Percentiles rank a stretch among this genome's conserved stretches.
Evolutionary conservation across 768 basidiomycete genomes (phyloP).

Genomic region (Psilocybe cyanescens): DNA sequence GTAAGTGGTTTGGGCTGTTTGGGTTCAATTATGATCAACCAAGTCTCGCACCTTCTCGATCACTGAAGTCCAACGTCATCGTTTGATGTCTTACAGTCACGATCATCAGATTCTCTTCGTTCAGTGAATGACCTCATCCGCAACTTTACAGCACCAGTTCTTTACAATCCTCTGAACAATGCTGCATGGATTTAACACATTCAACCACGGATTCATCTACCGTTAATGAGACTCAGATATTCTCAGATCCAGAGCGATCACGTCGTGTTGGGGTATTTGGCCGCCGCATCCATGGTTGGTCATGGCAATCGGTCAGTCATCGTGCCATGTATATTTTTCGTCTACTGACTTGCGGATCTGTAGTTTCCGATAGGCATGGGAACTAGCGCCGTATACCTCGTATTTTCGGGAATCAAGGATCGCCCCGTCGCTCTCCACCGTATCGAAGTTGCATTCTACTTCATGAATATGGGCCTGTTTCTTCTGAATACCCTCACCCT

Average conservation of each 20-base stretch:
- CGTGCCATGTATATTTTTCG: not conserved
- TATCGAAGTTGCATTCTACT: constrained; percentile 48
- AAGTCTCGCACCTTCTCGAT: not conserved
- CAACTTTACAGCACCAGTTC: not conserved
- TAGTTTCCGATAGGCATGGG: constrained; percentile 56
- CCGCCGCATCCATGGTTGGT: constrained; percentile 52
- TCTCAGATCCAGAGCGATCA: not conserved
- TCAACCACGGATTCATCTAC: not conserved
- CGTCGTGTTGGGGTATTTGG: constrained; percentile 36
- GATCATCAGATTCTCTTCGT: not conserved
- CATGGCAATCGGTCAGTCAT: constrained; percentile 50
- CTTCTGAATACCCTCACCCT: constrained; percentile 45
- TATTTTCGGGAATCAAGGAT: constrained; percentile 42
- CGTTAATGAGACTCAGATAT: not conserved
- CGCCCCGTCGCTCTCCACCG: constrained; percentile 33
- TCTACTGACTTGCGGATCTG: not conserved
- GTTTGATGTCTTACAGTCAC: not conserved
- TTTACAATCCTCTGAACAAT: not conserved
- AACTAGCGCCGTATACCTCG: constrained; percentile 53
- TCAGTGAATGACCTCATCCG: not conserved
- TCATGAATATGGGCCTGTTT: constrained; percentile 48
- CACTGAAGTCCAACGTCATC: not conserved
- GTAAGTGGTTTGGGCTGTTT: not conserved
- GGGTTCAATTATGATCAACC: not conserved
- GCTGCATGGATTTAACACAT: not conserved